phyloP scores from a whole-genome alignment of 1,139 yeast genomes.

The Yarrowia galli region DNA sequence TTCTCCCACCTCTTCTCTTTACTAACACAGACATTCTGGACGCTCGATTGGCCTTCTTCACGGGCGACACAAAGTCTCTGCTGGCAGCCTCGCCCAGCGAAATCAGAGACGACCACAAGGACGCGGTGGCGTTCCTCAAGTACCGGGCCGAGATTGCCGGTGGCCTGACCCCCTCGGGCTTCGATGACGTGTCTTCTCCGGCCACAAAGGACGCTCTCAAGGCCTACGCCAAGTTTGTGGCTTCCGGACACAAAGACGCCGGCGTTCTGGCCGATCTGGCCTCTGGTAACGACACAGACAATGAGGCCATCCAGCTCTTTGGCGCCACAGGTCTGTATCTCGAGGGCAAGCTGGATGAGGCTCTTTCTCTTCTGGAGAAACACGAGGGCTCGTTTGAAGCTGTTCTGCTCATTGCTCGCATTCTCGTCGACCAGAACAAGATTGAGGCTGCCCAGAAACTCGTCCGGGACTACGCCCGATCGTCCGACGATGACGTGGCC shows the following conservation, averaged over 20 bases:
- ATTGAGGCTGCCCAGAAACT: constrained; percentile 50
- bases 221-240: constrained; percentile 30
- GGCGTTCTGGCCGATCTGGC: constrained; percentile 9
- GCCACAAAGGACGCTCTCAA: constrained; percentile 16
- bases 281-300: not conserved
- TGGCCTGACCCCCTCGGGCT: not conserved
- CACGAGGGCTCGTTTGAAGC: constrained; percentile 51
- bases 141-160: constrained; percentile 27
- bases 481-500: constrained; percentile 71
- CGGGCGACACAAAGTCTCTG: constrained; percentile 32
- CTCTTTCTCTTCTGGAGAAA: constrained; percentile 48
- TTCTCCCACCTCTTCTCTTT: no score
- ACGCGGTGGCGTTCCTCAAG: constrained; percentile 19
- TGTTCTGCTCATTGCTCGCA: constrained; percentile 52
- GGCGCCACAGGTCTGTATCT: constrained; percentile 43
- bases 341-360: constrained; percentile 49
- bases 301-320: constrained; percentile 27
- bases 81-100: not conserved
- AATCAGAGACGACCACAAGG: constrained; percentile 21
- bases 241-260: constrained; percentile 9
- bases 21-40: constrained; percentile 33
- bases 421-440: constrained; percentile 50
- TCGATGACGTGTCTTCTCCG: constrained; percentile 12
- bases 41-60: constrained; percentile 39
- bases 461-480: constrained; percentile 52